Evolutionary conservation across 78 protist species (phyloP).

Genomic region (Tieghemostelium lacteum): DNA sequence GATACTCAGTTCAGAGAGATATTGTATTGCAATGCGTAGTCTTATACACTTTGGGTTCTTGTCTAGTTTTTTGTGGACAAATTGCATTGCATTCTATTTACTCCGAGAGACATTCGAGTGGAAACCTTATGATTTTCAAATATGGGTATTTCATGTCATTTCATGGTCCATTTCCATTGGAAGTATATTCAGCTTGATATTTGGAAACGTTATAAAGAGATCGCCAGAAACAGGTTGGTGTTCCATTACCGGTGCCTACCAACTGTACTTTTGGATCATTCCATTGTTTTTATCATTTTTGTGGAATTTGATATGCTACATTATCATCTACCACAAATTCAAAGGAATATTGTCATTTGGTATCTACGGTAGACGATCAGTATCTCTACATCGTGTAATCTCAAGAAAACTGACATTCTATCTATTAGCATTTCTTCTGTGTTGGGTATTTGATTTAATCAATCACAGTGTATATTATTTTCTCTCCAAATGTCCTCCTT

Average conservation of each 20-base stretch:
- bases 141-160: constrained; percentile 7
- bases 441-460: constrained; percentile 45
- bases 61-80: constrained; percentile 45
- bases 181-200: neutral
- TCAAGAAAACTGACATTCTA: constrained; percentile 32
- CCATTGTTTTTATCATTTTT: constrained; percentile 23
- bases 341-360: constrained; percentile 15
- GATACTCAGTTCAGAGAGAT: neutral
- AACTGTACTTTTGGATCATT: constrained; percentile 46
- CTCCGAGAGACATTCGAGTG: constrained; percentile 26
- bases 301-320: constrained; percentile 50
- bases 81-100: constrained; percentile 48
- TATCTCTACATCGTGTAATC: neutral
- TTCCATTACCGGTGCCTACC: constrained; percentile 2
- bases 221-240: constrained; percentile 14
- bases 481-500: constrained; percentile 33
- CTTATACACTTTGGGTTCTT: constrained; percentile 47
- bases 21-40: neutral
- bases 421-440: constrained; percentile 4
- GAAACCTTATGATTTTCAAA: constrained; percentile 14
- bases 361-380: constrained; percentile 3
- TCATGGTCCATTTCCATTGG: constrained; percentile 1
- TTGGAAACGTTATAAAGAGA: neutral
- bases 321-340: constrained; percentile 19
- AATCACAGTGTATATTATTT: constrained; percentile 28